Conservation (phyloP, 1,284 basidiomycete genomes). For the Cutaneotrichosporon cavernicola region DNA sequence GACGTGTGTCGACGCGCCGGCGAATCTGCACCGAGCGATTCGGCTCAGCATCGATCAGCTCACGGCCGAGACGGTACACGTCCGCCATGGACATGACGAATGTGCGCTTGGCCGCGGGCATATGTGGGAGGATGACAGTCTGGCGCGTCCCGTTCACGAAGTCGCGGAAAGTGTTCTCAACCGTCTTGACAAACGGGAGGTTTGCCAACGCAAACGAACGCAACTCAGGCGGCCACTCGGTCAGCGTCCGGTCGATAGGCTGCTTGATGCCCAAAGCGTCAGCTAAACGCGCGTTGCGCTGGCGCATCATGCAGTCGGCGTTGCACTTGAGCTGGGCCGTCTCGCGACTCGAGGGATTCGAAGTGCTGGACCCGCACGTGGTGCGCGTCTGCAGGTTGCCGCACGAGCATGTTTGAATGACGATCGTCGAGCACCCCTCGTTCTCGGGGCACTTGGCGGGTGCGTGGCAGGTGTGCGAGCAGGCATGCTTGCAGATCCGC, state of each 20-base stretch:
- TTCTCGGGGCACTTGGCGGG: constrained; percentile 76
- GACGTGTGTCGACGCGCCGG: constrained; percentile 72
- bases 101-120: constrained; percentile 69
- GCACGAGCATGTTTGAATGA: constrained; percentile 73
- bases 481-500: constrained; percentile 74
- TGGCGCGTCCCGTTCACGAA: constrained; percentile 69
- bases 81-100: constrained; percentile 73
- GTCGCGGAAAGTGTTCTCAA: constrained; percentile 75
- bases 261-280: constrained; percentile 76
- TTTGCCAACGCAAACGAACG: constrained; percentile 62
- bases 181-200: constrained; percentile 64
- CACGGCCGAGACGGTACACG: constrained; percentile 74
- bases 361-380: constrained; percentile 63
- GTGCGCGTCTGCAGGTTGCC: constrained; percentile 71
- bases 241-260: constrained; percentile 51
- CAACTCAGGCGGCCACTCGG: constrained; percentile 65
- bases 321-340: constrained; percentile 66
- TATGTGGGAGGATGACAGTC: constrained; percentile 73
- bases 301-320: constrained; percentile 73
- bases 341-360: constrained; percentile 55
- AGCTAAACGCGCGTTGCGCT: constrained; percentile 79
- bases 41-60: constrained; percentile 82
- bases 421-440: constrained; percentile 64
- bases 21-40: constrained; percentile 72
- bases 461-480: constrained; percentile 75